Conservation (phyloP, 1,139 yeast genomes). For the Pichia cactophila region DNA sequence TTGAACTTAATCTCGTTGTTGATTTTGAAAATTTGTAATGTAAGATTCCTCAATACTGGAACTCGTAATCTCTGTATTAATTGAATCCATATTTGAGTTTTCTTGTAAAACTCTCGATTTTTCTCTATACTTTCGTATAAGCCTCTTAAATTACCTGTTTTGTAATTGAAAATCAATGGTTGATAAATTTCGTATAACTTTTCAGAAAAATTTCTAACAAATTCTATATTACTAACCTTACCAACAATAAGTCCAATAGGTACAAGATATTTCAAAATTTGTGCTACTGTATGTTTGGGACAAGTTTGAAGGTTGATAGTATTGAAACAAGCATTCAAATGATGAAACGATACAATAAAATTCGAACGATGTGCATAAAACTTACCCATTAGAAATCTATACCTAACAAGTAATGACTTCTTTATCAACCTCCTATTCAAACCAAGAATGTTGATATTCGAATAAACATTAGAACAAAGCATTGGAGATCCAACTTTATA, state of each 20-base stretch:
- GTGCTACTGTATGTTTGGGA: slow-evolving; percentile 32
- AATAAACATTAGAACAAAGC: slow-evolving; percentile 66
- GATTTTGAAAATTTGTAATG: slow-evolving; percentile 26
- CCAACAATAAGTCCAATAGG: slow-evolving; percentile 55
- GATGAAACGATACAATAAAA: slow-evolving; percentile 46
- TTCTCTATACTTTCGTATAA: slow-evolving; percentile 30
- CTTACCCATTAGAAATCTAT: slow-evolving; percentile 60
- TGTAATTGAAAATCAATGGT: slow-evolving; percentile 31
- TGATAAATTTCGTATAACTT: slow-evolving; percentile 1
- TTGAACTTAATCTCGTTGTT: slow-evolving; percentile 14
- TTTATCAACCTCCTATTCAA: slow-evolving; percentile 40
- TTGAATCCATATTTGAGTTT: slow-evolving; percentile 32
- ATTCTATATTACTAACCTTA: slow-evolving; percentile 34
- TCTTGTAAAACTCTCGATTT: slow-evolving; percentile 34
- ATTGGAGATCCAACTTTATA: slow-evolving; percentile 57
- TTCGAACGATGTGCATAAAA: slow-evolving; percentile 58
- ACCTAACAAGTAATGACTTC: slow-evolving; percentile 50
- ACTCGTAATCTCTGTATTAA: slow-evolving; percentile 37
- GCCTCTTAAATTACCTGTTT: slow-evolving; percentile 35
- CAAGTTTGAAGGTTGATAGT: slow-evolving; percentile 27
- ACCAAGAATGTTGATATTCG: slow-evolving; percentile 60
- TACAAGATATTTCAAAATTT: slow-evolving; percentile 44
- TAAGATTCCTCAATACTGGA: slow-evolving; percentile 40
- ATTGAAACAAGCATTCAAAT: slow-evolving; percentile 55
- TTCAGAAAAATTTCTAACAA: neutral